These are phyloP conservation scores for Trifolium pratense DNA, from an alignment of 306 rosid genomes.

Conservation along the genomic window DNA sequence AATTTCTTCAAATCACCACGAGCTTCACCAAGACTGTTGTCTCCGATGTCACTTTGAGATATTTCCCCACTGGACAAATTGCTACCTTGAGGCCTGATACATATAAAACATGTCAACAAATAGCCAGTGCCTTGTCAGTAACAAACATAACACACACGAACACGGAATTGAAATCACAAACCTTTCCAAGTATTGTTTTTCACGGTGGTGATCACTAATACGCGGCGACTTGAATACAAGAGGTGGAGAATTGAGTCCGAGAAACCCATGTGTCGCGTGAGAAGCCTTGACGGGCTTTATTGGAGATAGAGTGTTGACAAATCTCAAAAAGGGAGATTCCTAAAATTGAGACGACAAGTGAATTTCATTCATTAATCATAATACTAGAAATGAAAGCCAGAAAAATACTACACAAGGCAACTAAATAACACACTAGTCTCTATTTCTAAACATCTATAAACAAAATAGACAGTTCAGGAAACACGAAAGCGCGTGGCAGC, in stretches of 20 bases:
- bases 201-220: conserved; percentile 43
- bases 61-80: conserved; percentile 41
- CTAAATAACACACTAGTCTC: neutral
- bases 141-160: neutral
- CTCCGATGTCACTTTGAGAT: conserved; percentile 39
- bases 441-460: neutral
- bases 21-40: conserved; percentile 43
- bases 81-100: conserved; percentile 50
- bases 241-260: conserved; percentile 60
- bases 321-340: conserved; percentile 62
- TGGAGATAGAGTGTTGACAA: conserved; percentile 55
- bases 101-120: conserved; percentile 29
- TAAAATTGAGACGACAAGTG: conserved; percentile 35
- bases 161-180: conserved; percentile 29
- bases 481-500: too few species aligned
- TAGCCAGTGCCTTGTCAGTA: neutral
- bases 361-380: conserved; percentile 17
- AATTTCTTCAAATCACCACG: conserved; percentile 36
- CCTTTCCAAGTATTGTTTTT: conserved; percentile 53
- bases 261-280: conserved; percentile 43
- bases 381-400: neutral
- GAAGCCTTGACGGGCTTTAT: conserved; percentile 48
- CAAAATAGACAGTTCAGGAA: too few species aligned
- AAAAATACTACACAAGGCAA: neutral
- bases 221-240: conserved; percentile 63